Evolutionary conservation across 139 green algal species (phyloP).

Genomic region (Chlorella sp.): DNA sequence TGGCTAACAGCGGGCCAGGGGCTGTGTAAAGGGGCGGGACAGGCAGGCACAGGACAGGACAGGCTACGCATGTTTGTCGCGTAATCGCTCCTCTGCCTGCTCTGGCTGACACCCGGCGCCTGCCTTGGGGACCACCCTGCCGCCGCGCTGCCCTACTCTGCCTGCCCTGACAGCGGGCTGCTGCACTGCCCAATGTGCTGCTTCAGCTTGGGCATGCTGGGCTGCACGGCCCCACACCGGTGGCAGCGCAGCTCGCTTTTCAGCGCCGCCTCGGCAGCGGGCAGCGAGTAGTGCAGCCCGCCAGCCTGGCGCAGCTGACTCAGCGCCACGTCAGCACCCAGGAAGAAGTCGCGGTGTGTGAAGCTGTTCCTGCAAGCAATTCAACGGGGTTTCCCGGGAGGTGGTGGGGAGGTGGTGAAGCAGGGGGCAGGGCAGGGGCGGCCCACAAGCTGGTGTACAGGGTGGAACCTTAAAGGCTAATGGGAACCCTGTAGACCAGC

Average conservation of each 20-base stretch:
- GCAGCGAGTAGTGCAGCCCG: slow-evolving; percentile 35
- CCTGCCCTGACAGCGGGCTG: neutral
- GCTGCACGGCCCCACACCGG: slow-evolving; percentile 49
- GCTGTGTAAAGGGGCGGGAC: no score
- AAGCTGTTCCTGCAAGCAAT: slow-evolving; percentile 66
- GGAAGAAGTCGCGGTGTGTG: slow-evolving; percentile 82
- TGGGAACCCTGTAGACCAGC: no score
- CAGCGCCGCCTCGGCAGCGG: slow-evolving; percentile 57
- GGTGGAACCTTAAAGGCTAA: no score
- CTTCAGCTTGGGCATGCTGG: slow-evolving; percentile 79
- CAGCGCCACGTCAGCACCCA: slow-evolving; percentile 51
- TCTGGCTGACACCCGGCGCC: neutral
- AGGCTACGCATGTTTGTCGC: no score
- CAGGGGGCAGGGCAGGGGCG: neutral
- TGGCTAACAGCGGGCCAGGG: neutral
- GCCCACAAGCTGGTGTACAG: neutral
- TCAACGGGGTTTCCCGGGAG: neutral
- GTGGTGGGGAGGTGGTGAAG: neutral
- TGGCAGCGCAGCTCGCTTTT: slow-evolving; percentile 71
- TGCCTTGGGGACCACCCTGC: no score
- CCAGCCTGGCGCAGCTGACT: slow-evolving; percentile 33
- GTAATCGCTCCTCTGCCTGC: no score
- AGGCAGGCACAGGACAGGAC: no score
- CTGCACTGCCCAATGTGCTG: slow-evolving; percentile 64
- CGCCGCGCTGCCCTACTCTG: neutral